A percentile compares a stretch with the other conserved stretches of the same genome.
These are phyloP conservation scores for Alternaria longipes DNA, from an alignment of 2,329 filamentous ascomycete genomes.

Conservation along the genomic window DNA sequence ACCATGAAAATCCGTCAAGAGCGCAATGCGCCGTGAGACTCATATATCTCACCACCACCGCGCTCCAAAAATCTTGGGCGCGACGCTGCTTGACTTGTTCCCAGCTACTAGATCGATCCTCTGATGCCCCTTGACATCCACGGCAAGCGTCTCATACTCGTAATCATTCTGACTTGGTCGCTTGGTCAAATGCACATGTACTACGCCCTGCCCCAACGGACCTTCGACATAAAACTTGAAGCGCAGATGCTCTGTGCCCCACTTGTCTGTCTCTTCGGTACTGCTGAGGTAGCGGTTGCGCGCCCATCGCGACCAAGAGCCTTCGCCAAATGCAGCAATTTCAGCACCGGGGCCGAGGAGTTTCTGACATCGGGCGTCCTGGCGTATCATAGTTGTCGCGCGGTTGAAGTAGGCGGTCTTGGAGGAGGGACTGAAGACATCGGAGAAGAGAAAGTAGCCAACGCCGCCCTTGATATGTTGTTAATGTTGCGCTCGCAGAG, in stretches of 20 bases:
- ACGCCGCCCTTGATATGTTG: slow-evolving; percentile 70
- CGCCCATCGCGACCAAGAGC: slow-evolving; percentile 83
- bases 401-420: slow-evolving; percentile 90
- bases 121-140: slow-evolving; percentile 76
- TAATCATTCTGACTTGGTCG: slow-evolving; percentile 70
- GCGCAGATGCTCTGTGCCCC: slow-evolving; percentile 80
- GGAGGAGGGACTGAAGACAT: slow-evolving; percentile 68
- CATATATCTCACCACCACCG: slow-evolving; percentile 43
- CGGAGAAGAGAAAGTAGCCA: slow-evolving; percentile 54
- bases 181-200: slow-evolving; percentile 80
- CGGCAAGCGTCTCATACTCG: slow-evolving; percentile 79
- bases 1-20: neutral
- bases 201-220: slow-evolving; percentile 75
- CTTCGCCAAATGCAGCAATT: slow-evolving; percentile 83
- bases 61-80: slow-evolving; percentile 50
- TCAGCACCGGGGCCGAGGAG: slow-evolving; percentile 77
- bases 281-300: slow-evolving; percentile 69
- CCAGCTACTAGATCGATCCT: slow-evolving; percentile 54
- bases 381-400: slow-evolving; percentile 80
- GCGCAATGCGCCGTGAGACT: neutral
- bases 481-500: slow-evolving; percentile 10
- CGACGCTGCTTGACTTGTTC: slow-evolving; percentile 38
- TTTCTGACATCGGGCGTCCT: slow-evolving; percentile 73
- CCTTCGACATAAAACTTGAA: slow-evolving; percentile 91
- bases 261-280: slow-evolving; percentile 72